Base-by-base conservation (phyloP, 1,284 basidiomycete species). In the Rhizoctonia solani region DNA sequence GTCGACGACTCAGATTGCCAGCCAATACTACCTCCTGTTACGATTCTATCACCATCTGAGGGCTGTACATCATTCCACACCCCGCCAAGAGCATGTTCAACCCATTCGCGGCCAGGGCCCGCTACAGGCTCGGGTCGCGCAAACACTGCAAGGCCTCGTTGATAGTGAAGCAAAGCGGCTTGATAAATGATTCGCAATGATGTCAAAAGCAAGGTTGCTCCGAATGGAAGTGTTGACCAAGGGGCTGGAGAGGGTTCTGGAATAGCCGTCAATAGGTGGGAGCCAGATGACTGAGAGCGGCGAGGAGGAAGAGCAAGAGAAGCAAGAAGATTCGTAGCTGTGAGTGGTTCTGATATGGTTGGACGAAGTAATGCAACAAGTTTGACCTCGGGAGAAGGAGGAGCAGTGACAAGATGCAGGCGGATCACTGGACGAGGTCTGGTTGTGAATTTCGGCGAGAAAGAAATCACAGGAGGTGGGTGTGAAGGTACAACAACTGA, bases 121-220 rank as follows among this genome's bases (percentile, higher is more conserved):
- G 80, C 81, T 16, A 77, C 72, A 1, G 85, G 86, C 69, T 90
- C 89, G 0, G 89, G 89, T 3, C 88, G 78, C 13, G 84, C 80
- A 71, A 82, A 89, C 0, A 90, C 83, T 66, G 83, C 81, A 4
- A 92, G 78, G 3, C 81, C 76, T 72, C 86, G 87, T 23, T 73
- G 69, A 72, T 88, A 90, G 73, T 91, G 89, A 58, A 92, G 75
- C n/a, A 81, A 80, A 75, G 80, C 84, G 0, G 90, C 89, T 61
- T 89, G 81, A 63, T 82, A 85, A 2, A 87, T 74, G 59, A 91
- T 91, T n/a, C 89, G 79, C 1, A 82, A 79, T 55, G 86, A 79
- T 0, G 86, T 83, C 11, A 88, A 76, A 27, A 90, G 76, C 4
- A 92, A 80, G 16, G 79, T 79, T 53, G 55, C 55, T 8, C 55